Evolutionary conservation across 2,329 filamentous ascomycete genomes (phyloP).

Genomic region (Diplodia intermedia): DNA sequence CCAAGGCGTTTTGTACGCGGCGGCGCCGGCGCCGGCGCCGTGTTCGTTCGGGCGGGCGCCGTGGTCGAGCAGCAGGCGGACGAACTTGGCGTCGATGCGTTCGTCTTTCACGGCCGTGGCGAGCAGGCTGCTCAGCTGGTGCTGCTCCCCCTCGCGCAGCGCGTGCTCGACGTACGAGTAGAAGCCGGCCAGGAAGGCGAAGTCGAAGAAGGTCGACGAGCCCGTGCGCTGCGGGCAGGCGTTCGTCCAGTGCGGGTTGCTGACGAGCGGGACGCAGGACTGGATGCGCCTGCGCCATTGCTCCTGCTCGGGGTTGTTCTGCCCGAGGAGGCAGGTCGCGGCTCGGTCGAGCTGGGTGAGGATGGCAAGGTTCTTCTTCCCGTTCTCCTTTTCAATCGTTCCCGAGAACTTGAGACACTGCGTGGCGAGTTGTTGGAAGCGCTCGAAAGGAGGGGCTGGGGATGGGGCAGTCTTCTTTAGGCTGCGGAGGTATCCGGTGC

Average conservation of each 20-base stretch:
- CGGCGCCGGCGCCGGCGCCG: not conserved
- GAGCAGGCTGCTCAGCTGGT: not conserved
- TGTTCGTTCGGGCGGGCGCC: conserved; percentile 7
- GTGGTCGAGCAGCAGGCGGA: conserved; percentile 12
- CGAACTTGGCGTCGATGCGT: not conserved
- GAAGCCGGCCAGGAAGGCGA: conserved; percentile 14
- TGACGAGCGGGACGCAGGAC: not conserved
- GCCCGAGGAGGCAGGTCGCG: not conserved
- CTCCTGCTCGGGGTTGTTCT: not conserved
- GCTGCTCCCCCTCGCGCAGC: not conserved
- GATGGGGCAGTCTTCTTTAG: conserved; percentile 9
- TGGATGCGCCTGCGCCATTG: conserved; percentile 13
- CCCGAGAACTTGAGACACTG: conserved; percentile 12
- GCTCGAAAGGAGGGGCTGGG: not conserved
- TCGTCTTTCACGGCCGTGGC: not conserved
- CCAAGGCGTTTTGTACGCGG: conserved; percentile 19
- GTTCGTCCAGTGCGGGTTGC: conserved; percentile 24
- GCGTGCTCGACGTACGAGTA: conserved; percentile 21
- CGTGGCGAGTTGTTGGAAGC: conserved; percentile 16
- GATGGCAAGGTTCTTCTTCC: conserved; percentile 6
- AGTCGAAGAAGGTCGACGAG: conserved; percentile 25
- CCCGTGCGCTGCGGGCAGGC: conserved; percentile 16
- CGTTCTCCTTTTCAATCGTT: not conserved
- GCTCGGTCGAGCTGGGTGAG: conserved; percentile 16
- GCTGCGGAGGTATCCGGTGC: conserved; percentile 21